Evolutionary conservation across 2,329 filamentous ascomycete species (phyloP), one percentile per base, ranked within the genome.

Genomic region (Aspergillus sojae): DNA sequence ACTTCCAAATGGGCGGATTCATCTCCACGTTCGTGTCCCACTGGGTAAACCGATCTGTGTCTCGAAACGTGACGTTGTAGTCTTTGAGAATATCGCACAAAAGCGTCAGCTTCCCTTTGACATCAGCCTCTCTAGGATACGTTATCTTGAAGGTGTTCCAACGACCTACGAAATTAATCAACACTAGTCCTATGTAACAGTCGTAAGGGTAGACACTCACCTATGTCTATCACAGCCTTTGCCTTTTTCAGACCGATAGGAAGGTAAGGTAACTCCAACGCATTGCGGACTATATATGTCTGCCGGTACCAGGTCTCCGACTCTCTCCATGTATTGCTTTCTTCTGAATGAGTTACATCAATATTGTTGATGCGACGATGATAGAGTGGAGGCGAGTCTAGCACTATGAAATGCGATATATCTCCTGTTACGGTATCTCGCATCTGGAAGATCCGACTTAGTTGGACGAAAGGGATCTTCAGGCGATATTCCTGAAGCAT

Each of bases 21-120:
- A 62, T 61, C 57, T 71, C 59, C 28, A 65, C 57, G 36, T 66
- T 66, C 36, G 71, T 19, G 73, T 72, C 30, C 82, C 72, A 63
- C 16, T 61, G 28, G 1, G 70, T 70, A 61, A 91, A 86, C 1
- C 76, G 69, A 10, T 77, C 71, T 23, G 76, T 71, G 21, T 78
- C 62, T 36, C 82, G 72, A 19, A 89, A 78, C 0, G 79, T 72
- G 56, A 97, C 83, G 63, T 96, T 96, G 78, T 91, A 91, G 66
- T 96, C 91, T 12, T 82, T 79, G 0, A 97, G 80, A 1, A 86
- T 85, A 10, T 79, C 73, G 4, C 82, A 78, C 23, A 91, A 79
- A 0, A 77, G 68, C 1, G 74, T 66, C 69, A 85, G 84, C 6
- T 74, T 72, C 3, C 69, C 64, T 0, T 73, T 69, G 3, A 71